Base-by-base conservation (phyloP, 2,329 filamentous ascomycete species). In the Aplosporella prunicola region DNA sequence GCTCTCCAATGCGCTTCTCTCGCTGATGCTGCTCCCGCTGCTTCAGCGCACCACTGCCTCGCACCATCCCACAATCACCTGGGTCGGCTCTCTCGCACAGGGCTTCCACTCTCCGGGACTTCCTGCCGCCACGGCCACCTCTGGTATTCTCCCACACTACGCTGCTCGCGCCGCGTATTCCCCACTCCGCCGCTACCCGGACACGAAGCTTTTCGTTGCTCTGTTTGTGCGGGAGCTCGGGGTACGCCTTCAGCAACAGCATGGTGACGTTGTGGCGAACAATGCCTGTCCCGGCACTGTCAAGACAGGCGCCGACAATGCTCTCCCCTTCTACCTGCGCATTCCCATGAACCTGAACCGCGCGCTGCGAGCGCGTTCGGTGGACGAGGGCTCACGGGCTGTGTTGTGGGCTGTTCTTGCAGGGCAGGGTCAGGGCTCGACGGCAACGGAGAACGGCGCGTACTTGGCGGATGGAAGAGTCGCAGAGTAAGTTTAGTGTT, bases 331-430 rank as follows among this genome's bases (percentile, higher is more conserved):
- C 25, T 35, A 23, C 20, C 25, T 38, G 27, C 7, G 35, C 9
- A n/a, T 24, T 26, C 35, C 18, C 4, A 35, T 35, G 33, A 35
- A 35, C 25, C 33, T 35, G 14, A 35, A 35, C 10, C 33, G 33
- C 3, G 25, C 23, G 9, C 6, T 27, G 13, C 33, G 33, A 3
- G 33, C 33, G 9, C 20, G 33, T 5, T 26, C 33, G 4, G 33
- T 35, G 18, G 33, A 27, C 5, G 33, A 24, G 5, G 33, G 33
- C n/a, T 20, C 33, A 13, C 9, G 13, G 13, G 33, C 33, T 11
- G 16, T 35, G 22, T 13, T 35, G 14, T 27, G 25, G 16, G 9
- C 24, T 18, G 11, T 23, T 1, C 10, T 27, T 26, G 28, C 28
- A 9, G n/a, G 8, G 4, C 28, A 10, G n/a, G 28, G 28, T 10